Evolutionary conservation across 495 filamentous ascomycete species (phyloP).

Genomic region (Evansstolkia leycettana): DNA sequence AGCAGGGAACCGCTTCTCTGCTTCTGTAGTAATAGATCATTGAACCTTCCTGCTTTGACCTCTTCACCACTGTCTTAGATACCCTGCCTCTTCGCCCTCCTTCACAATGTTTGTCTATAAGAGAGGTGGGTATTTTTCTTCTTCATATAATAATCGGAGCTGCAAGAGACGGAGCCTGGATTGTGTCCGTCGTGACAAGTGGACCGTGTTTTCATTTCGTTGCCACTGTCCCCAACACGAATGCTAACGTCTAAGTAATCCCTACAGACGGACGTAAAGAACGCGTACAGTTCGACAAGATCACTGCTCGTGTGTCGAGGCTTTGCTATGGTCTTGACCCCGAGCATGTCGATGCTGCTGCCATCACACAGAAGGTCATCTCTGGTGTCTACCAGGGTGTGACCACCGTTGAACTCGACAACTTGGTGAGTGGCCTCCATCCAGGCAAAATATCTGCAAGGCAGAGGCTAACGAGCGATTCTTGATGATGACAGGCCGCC

Average conservation of each 20-base stretch:
- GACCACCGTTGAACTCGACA: slow-evolving; percentile 88
- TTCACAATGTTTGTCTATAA: slow-evolving; percentile 57
- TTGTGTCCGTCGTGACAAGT: not conserved
- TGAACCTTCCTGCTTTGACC: slow-evolving; percentile 7
- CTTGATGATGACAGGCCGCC: slow-evolving; percentile 53
- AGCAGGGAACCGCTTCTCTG: slow-evolving; percentile 1
- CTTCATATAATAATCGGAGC: not conserved
- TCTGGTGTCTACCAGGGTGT: slow-evolving; percentile 98
- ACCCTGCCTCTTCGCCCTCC: slow-evolving; percentile 2
- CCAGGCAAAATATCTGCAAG: not conserved
- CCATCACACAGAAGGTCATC: slow-evolving; percentile 98
- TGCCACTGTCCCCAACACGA: slow-evolving; percentile 12
- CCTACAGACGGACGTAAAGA: slow-evolving; percentile 91
- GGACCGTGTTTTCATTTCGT: slow-evolving; percentile 3
- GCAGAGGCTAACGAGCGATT: slow-evolving; percentile 7
- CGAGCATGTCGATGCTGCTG: slow-evolving; percentile 94
- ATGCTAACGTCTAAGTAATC: slow-evolving; percentile 14
- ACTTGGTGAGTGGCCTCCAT: slow-evolving; percentile 55
- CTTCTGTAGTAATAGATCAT: slow-evolving; percentile 6
- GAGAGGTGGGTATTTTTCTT: slow-evolving; percentile 41
- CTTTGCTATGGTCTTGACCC: slow-evolving; percentile 94
- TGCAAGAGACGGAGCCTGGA: not conserved
- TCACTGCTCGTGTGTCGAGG: slow-evolving; percentile 93
- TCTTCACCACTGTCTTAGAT: slow-evolving; percentile 4
- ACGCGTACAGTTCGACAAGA: slow-evolving; percentile 99